A percentile compares a stretch with the other conserved stretches of the same genome.
phyloP scores from a whole-genome alignment of 1,284 basidiomycete genomes.

The Sphaerobolus stellatus region DNA sequence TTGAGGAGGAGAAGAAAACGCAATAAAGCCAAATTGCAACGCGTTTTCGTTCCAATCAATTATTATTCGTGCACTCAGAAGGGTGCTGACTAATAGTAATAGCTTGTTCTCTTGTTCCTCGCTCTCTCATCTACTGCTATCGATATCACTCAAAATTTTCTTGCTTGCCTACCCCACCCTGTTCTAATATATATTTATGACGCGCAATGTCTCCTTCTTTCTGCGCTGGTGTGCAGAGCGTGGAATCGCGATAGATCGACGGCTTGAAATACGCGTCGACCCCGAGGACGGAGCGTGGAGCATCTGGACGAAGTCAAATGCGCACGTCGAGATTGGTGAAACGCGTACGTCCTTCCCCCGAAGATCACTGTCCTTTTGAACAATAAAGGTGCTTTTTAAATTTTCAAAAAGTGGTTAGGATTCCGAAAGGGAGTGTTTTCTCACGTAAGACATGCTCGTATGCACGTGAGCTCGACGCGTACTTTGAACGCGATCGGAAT shows the following conservation, averaged over 20 bases:
- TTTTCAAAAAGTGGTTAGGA: constrained; percentile 55
- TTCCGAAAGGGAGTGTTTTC: constrained; percentile 64
- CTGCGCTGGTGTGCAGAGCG: constrained; percentile 45
- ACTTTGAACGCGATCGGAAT: constrained; percentile 41
- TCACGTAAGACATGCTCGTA: constrained; percentile 57
- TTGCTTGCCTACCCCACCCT: too few relatives aligned
- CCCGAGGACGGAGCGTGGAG: constrained; percentile 36
- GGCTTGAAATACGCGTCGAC: constrained; percentile 44
- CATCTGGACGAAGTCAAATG: constrained; percentile 36
- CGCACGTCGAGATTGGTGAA: constrained; percentile 29
- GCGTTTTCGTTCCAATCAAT: background rate
- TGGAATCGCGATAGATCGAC: constrained; percentile 45
- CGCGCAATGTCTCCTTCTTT: background rate
- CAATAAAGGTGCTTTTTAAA: constrained; percentile 1
- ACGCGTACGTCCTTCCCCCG: constrained; percentile 9
- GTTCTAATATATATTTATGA: too few relatives aligned
- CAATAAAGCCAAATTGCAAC: constrained; percentile 16
- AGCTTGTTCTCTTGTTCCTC: too few relatives aligned
- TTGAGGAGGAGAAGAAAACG: constrained; percentile 33
- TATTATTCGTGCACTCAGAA: background rate
- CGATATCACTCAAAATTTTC: too few relatives aligned
- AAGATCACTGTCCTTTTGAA: background rate
- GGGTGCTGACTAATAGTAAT: background rate
- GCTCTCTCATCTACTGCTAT: too few relatives aligned
- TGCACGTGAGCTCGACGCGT: constrained; percentile 40